Percentiles rank a stretch among this genome's conserved stretches.
Conservation (phyloP, 768 basidiomycete genomes). For the Lactifluus piperatus region DNA sequence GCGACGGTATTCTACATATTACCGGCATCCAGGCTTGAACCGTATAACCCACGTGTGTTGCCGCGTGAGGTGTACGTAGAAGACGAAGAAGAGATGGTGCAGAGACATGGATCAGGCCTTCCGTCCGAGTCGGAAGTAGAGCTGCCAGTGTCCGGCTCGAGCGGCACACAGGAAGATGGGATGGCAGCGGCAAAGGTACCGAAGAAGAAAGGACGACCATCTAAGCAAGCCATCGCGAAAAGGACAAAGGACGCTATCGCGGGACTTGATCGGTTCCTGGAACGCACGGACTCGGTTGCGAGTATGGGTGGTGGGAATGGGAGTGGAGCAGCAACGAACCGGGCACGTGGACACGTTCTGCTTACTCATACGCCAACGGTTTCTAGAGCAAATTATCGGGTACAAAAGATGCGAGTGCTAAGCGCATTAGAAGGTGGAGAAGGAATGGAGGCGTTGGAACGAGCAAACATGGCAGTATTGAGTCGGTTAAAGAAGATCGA, state of each 20-base stretch:
- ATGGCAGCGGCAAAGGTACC: background rate
- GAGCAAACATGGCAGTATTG: slow-evolving; percentile 29
- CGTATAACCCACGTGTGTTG: slow-evolving; percentile 54
- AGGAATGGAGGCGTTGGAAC: slow-evolving; percentile 21
- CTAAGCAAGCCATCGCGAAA: slow-evolving; percentile 17
- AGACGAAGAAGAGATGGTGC: slow-evolving; percentile 23
- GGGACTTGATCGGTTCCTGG: slow-evolving; percentile 64
- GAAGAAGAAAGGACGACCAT: slow-evolving; percentile 21
- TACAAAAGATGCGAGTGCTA: slow-evolving; percentile 36
- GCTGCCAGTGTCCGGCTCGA: background rate
- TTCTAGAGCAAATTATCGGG: slow-evolving; percentile 34
- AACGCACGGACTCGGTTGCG: slow-evolving; percentile 8
- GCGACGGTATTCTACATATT: slow-evolving; percentile 50
- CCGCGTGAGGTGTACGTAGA: slow-evolving; percentile 59
- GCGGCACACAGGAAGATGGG: background rate
- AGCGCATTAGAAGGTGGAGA: slow-evolving; percentile 23
- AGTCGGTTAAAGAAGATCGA: slow-evolving; percentile 35
- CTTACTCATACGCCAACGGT: slow-evolving; percentile 29
- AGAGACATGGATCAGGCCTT: background rate
- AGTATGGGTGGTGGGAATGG: background rate
- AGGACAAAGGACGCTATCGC: slow-evolving; percentile 23
- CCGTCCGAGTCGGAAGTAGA: background rate
- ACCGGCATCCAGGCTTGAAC: slow-evolving; percentile 40
- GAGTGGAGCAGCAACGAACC: background rate
- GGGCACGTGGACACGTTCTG: slow-evolving; percentile 19